Conservation (phyloP, 352 stramenopile species). For the Thalassiosira oceanica region DNA sequence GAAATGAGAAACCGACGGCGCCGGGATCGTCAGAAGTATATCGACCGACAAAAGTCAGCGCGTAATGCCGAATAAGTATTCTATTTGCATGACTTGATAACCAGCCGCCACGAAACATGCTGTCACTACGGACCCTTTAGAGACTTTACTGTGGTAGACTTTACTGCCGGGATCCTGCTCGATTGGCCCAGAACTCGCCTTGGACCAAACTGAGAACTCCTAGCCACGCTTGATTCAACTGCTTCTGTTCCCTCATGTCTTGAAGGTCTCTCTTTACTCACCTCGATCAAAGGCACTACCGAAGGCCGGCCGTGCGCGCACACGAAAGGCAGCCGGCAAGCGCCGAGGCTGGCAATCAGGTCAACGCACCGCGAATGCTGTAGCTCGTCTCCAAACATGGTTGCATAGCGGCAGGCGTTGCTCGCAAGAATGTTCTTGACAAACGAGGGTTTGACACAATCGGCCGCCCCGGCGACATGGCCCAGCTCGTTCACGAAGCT, state of each 20-base stretch:
- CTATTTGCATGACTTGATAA: no score
- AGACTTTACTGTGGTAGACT: no score
- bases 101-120: no score
- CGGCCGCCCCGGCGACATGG: conserved; percentile 31
- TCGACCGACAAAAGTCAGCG: no score
- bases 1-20: conserved; percentile 2
- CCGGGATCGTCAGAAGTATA: neutral
- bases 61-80: no score
- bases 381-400: conserved; percentile 90
- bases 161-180: no score
- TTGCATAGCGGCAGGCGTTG: conserved; percentile 87
- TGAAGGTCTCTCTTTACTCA: conserved; percentile 51
- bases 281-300: conserved; percentile 85
- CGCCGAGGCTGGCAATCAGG: conserved; percentile 81
- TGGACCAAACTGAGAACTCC: no score
- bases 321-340: conserved; percentile 86
- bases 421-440: conserved; percentile 86
- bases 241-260: no score
- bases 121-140: no score
- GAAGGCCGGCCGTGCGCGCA: conserved; percentile 88
- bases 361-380: conserved; percentile 78
- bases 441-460: conserved; percentile 36
- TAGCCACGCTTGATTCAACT: no score
- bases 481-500: conserved; percentile 84
- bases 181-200: no score